Conservation (phyloP, 108 stramenopile species). For the Cyclotella choctawhatcheeana region DNA sequence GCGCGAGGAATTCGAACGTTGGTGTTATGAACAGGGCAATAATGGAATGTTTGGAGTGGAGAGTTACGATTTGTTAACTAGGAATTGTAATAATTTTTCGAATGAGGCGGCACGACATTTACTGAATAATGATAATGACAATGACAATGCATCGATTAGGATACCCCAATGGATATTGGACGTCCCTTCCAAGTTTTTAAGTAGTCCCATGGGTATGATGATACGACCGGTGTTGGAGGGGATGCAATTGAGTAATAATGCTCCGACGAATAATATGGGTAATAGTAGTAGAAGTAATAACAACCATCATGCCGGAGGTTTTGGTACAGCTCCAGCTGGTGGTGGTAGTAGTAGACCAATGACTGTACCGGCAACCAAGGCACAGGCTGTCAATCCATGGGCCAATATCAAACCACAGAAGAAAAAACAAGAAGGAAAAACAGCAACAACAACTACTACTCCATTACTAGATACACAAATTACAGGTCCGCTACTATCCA, state of each 20-base stretch:
- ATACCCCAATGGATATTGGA: conserved; percentile 75
- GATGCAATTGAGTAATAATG: conserved; percentile 63
- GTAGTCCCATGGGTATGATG: conserved; percentile 77
- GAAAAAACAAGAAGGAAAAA: conserved; percentile 1
- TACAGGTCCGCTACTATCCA: conserved; percentile 68
- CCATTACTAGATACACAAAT: conserved; percentile 59
- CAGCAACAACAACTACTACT: conserved; percentile 10
- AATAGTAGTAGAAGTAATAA: neutral
- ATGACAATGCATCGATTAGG: too few species aligned
- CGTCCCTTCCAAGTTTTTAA: conserved; percentile 65
- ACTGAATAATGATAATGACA: conserved; percentile 51
- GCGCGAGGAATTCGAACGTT: conserved; percentile 65
- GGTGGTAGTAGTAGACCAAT: conserved; percentile 1
- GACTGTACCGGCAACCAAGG: neutral
- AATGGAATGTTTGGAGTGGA: conserved; percentile 41
- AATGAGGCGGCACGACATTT: conserved; percentile 70
- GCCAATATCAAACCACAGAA: conserved; percentile 42
- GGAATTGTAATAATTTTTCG: conserved; percentile 81
- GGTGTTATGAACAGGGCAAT: conserved; percentile 52
- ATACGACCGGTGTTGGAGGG: conserved; percentile 76
- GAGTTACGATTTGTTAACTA: conserved; percentile 66
- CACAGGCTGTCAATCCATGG: conserved; percentile 59
- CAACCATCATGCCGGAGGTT: too few species aligned
- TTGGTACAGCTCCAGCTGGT: neutral
- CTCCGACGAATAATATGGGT: conserved; percentile 36